Conservation (phyloP, 2,329 filamentous ascomycete species). For the Harringtonia lauricola region DNA sequence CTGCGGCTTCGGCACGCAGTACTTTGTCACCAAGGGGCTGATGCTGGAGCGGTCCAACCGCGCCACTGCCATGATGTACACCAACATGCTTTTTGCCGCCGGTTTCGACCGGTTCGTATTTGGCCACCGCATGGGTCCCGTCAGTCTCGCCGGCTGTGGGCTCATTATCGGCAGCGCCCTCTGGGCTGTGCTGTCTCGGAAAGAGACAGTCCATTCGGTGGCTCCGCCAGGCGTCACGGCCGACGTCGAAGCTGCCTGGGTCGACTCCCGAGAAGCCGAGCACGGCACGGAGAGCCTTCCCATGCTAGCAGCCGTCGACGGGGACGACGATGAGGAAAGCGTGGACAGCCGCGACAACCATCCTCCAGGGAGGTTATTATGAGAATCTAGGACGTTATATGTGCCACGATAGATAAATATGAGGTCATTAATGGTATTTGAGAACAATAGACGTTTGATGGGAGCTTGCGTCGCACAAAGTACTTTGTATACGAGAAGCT, state of each 20-base stretch:
- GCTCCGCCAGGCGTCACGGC: conserved; percentile 13
- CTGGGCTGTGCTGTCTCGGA: conserved; percentile 36
- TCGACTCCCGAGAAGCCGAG: no score
- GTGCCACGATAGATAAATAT: neutral
- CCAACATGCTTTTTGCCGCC: conserved; percentile 45
- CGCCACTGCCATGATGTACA: conserved; percentile 47
- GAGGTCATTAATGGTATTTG: no score
- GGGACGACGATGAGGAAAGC: conserved; percentile 8
- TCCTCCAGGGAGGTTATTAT: no score
- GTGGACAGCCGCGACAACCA: neutral
- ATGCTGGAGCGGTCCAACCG: conserved; percentile 52
- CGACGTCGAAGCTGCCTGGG: no score
- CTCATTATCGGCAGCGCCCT: conserved; percentile 43
- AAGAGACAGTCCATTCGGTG: conserved; percentile 21
- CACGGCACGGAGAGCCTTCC: conserved; percentile 14
- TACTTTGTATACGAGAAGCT: neutral
- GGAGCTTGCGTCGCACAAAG: no score
- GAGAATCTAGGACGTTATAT: neutral
- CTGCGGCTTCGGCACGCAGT: conserved; percentile 77
- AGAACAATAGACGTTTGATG: no score
- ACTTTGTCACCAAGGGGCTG: conserved; percentile 68
- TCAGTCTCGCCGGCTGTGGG: conserved; percentile 38
- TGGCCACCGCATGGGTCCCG: conserved; percentile 35
- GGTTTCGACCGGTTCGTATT: conserved; percentile 42
- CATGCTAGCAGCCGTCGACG: conserved; percentile 24